Base-by-base conservation (phyloP, 495 filamentous ascomycete species). In the Neurospora sp. region DNA sequence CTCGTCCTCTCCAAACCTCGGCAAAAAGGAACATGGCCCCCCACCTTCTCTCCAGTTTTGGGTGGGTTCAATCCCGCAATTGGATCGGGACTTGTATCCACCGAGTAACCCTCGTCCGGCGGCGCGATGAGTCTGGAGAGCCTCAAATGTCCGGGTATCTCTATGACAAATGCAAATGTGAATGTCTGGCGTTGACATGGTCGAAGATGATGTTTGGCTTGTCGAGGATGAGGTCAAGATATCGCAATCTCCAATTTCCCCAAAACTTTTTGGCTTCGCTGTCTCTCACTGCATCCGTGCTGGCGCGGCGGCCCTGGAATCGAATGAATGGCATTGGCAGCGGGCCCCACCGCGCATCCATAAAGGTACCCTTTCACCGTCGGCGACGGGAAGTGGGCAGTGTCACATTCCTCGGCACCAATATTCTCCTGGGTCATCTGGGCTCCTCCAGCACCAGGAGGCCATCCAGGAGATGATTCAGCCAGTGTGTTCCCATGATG, bases 1-100 rank as follows among this genome's bases (percentile, higher is more conserved):
- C 74, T 66, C 16, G 53, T 66, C 74, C 72, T 35, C 72, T 40
- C 71, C 74, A 71, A 74, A 76, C 79, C 79, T 81, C 79, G 79
- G 79, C 79, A 81, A 79, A 77, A 78, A 48, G 73, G 76, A 69
- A 38, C 27, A 66, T 66, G 53, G 4, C 35, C 27, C 53, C 48
- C 53, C 53, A 66, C 53, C 16, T 66, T 66, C 53, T 66, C 53
- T 66, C 53, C 53, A 35, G 53, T 66, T 66, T 66, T 66, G 53
- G 53, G 53, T 37, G 53, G 53, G 53, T 66, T 66, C 53, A 66
- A 66, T 35, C 53, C 53, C 53, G 53, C 53, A 66, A 66, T 66
- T 27, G 27, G 53, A 66, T 66, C 53, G 12, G 53, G 53, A 66
- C 53, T 35, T 66, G 53, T 66, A 37, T 66, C 53, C 53, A 66